Percentiles rank a stretch among this genome's conserved stretches.
phyloP scores from a whole-genome alignment of 1,139 yeast genomes.

The Blastobotrys apis region DNA sequence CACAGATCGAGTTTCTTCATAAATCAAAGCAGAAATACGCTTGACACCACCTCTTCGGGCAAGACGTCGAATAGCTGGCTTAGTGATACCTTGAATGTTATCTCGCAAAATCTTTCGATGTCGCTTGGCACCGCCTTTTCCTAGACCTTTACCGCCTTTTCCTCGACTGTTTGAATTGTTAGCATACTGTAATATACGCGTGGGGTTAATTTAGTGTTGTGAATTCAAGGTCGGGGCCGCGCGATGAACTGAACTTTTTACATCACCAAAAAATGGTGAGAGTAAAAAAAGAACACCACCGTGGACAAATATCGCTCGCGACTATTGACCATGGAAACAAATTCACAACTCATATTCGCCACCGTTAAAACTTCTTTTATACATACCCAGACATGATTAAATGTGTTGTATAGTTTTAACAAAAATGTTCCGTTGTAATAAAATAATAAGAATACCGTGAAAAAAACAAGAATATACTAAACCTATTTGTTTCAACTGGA shows the following conservation, averaged over 20 bases:
- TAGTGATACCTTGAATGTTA: slow-evolving; percentile 99
- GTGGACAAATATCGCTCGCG: background rate
- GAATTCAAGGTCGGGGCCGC: background rate
- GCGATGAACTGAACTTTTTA: too few species aligned
- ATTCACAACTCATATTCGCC: too few species aligned
- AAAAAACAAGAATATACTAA: slow-evolving; percentile 3
- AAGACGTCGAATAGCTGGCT: slow-evolving; percentile 99
- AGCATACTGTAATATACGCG: background rate
- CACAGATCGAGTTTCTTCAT: slow-evolving; percentile 98
- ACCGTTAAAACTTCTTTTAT: background rate
- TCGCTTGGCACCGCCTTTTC: slow-evolving; percentile 99
- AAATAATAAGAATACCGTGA: slow-evolving; percentile 6
- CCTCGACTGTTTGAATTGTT: slow-evolving; percentile 54
- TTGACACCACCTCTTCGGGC: slow-evolving; percentile 99
- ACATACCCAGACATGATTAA: slow-evolving; percentile 71
- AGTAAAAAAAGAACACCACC: background rate
- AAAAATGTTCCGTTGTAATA: slow-evolving; percentile 8
- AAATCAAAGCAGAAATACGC: slow-evolving; percentile 98
- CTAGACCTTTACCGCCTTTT: slow-evolving; percentile 99
- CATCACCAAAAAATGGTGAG: slow-evolving; percentile 6
- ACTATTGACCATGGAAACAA: too few species aligned
- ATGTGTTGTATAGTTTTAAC: slow-evolving; percentile 1
- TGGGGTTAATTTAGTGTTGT: background rate
- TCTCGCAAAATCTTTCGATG: slow-evolving; percentile 99
- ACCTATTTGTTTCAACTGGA: background rate